These are phyloP conservation scores for Angophora floribunda DNA, from an alignment of 345 rosid genomes.

Conservation along the genomic window DNA sequence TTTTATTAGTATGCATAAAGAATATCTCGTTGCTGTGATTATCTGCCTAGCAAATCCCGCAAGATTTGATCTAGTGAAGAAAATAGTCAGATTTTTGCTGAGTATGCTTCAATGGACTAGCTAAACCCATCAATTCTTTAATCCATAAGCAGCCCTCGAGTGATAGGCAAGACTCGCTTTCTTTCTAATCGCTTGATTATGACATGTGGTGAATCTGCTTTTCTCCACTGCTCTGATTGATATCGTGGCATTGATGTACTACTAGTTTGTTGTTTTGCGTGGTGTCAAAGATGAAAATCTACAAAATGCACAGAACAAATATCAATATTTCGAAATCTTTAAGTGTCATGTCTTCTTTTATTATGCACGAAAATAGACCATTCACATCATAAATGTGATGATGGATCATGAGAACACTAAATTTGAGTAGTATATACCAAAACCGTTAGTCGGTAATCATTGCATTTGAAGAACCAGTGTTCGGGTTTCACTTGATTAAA, in stretches of 20 bases:
- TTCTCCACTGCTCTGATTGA: not conserved
- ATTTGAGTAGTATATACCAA: too few species aligned
- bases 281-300: not conserved
- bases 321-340: too few species aligned
- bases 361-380: too few species aligned
- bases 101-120: not conserved
- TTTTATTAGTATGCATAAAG: not conserved
- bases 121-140: not conserved
- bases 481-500: too few species aligned
- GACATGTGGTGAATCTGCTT: not conserved
- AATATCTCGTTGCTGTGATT: not conserved
- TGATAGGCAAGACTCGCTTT: not conserved
- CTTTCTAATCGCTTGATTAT: not conserved
- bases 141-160: not conserved
- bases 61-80: not conserved
- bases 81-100: not conserved
- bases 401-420: too few species aligned
- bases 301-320: not conserved
- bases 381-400: too few species aligned
- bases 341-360: too few species aligned
- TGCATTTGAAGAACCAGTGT: too few species aligned
- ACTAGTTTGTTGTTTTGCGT: not conserved
- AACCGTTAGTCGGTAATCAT: too few species aligned
- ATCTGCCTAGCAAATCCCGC: not conserved
- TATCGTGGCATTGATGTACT: not conserved